These are phyloP conservation scores for Corinectria fuckeliana DNA, from an alignment of 2,329 filamentous ascomycete genomes.

Conservation along the genomic window DNA sequence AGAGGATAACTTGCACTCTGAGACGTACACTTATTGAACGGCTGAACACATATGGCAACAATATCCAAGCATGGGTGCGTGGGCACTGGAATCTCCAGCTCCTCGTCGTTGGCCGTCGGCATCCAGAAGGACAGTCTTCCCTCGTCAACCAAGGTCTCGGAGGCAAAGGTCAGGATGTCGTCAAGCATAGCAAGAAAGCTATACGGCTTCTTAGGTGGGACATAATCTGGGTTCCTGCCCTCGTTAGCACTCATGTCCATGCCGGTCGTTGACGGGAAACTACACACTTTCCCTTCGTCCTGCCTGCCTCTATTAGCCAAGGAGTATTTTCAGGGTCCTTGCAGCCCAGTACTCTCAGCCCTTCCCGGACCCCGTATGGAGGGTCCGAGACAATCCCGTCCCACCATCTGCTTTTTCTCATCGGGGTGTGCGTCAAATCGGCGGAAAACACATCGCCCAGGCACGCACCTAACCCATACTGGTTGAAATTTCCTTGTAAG, in stretches of 20 bases:
- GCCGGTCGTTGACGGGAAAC: not conserved
- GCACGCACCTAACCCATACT: slow-evolving; percentile 72
- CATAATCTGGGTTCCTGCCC: slow-evolving; percentile 64
- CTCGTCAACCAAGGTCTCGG: slow-evolving; percentile 75
- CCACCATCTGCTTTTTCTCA: slow-evolving; percentile 65
- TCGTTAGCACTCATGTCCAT: slow-evolving; percentile 20
- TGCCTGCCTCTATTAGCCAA: slow-evolving; percentile 71
- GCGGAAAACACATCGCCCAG: slow-evolving; percentile 83
- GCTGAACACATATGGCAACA: slow-evolving; percentile 79
- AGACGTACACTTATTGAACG: slow-evolving; percentile 82
- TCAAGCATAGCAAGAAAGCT: slow-evolving; percentile 89
- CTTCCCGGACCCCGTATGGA: slow-evolving; percentile 93
- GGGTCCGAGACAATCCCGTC: slow-evolving; percentile 96
- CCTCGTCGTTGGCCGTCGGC: slow-evolving; percentile 84
- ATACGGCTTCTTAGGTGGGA: slow-evolving; percentile 90
- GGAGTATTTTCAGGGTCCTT: slow-evolving; percentile 68
- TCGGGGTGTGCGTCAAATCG: slow-evolving; percentile 86
- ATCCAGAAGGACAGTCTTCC: slow-evolving; percentile 95
- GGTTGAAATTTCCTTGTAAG: slow-evolving; percentile 75
- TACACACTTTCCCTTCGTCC: slow-evolving; percentile 70
- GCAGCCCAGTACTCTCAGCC: slow-evolving; percentile 83
- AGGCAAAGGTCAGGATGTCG: slow-evolving; percentile 86
- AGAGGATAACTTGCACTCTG: not conserved
- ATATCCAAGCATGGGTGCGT: slow-evolving; percentile 77
- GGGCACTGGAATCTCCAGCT: slow-evolving; percentile 78